Evolutionary conservation across 1,284 basidiomycete genomes (phyloP), one percentile per base, ranked within the genome.

Genomic region (Ganoderma lingzhi): DNA sequence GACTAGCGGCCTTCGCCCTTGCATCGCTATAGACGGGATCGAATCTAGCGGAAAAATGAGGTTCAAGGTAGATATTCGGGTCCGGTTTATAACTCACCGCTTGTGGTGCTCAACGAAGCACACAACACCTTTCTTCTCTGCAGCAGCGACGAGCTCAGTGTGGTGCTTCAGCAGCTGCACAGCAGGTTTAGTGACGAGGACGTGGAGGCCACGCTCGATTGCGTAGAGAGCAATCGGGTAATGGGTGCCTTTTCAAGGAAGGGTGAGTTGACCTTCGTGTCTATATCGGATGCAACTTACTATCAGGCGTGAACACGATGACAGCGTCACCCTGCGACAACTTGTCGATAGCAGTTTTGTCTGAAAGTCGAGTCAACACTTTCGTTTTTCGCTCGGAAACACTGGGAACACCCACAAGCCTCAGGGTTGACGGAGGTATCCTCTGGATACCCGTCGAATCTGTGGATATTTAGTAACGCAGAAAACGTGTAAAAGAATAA

Each of bases 11-110:
- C 66, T 93, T 88, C 8, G 89, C 92, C 77, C 88, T 88, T 39
- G 95, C 96, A 80, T 98, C 96, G 74, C 93, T 93, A 84, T 98
- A 97, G 3, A 93, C 96, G 3, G 96, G 96, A 80, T 98, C 96
- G 80, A 94, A 97, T 67, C 91, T 93, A 71, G 12, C 41, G 30
- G 70, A 45, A 41, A 28, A 44, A n/a, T 56, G 23, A 41, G 41
- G 42, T 2, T 39, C 15, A n/a, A 32, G 15, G 19, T 32, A 55
- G 6, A 32, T 3, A 19, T 0, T n/a, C n/a, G 60, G 9, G 51
- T 9, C 53, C 15, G 35, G 10, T 28, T 28, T 28, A 35, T 12
- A 23, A 68, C 77, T 68, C 68, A 88, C 89, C 91, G 87, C 77
- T 93, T 93, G 81, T 94, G 92, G 76, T 97, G 95, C 80, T 97